phyloP scores from a whole-genome alignment of 2,329 filamentous ascomycete species.

The Penicillium sclerotigenum region DNA sequence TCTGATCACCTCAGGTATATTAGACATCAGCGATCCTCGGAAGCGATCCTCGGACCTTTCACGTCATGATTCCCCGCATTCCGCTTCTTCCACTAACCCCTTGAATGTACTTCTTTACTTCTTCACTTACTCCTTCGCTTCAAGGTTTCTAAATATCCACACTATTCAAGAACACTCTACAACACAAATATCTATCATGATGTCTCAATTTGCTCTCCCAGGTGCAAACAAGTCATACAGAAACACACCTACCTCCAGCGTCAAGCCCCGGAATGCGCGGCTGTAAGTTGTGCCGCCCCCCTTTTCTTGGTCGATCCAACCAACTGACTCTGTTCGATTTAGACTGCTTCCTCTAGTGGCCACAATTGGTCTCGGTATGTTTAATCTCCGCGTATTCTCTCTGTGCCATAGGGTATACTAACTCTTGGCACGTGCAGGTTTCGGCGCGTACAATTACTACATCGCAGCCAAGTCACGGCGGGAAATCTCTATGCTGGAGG shows the following conservation, averaged over 20 bases:
- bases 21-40: background rate
- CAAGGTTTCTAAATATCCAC: background rate
- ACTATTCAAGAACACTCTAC: background rate
- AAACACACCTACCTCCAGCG: constrained; percentile 7
- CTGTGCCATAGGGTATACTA: background rate
- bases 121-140: background rate
- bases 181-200: background rate
- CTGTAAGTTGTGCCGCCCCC: constrained; percentile 14
- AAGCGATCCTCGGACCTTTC: background rate
- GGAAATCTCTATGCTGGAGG: constrained; percentile 19
- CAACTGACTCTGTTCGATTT: background rate
- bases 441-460: constrained; percentile 27
- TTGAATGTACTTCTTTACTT: background rate
- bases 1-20: background rate
- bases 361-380: constrained; percentile 22
- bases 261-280: constrained; percentile 18
- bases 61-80: constrained; percentile 5
- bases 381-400: background rate
- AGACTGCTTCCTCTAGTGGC: constrained; percentile 23
- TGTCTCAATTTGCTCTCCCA: constrained; percentile 21
- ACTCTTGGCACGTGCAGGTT: constrained; percentile 14
- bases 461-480: constrained; percentile 12
- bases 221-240: constrained; percentile 17
- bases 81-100: background rate
- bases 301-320: background rate